These are phyloP conservation scores for Psilocybe tampanensis DNA, from an alignment of 768 basidiomycete genomes.

Conservation along the genomic window DNA sequence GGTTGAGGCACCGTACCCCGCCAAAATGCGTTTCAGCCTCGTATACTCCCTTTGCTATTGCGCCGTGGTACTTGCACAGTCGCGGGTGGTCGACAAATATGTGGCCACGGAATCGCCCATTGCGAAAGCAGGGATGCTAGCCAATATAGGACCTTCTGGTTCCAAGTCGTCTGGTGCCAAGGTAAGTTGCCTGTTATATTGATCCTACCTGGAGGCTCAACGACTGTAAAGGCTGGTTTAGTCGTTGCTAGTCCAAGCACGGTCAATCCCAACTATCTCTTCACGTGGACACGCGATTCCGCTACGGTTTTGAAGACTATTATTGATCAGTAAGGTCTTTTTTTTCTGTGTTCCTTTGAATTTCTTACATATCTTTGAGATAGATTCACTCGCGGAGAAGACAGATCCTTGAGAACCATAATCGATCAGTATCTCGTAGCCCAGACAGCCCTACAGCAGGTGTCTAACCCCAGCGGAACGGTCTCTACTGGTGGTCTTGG, in stretches of 20 bases:
- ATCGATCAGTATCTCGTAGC: conserved; percentile 65
- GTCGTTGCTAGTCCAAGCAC: conserved; percentile 62
- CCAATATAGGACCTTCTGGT: conserved; percentile 69
- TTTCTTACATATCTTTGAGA: no score
- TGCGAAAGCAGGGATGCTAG: conserved; percentile 65
- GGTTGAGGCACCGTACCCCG: background rate
- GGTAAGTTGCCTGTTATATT: conserved; percentile 21
- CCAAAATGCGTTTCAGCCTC: conserved; percentile 32
- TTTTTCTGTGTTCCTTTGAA: no score
- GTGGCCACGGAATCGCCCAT: conserved; percentile 54
- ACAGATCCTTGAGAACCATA: conserved; percentile 45
- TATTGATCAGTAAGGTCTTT: conserved; percentile 47
- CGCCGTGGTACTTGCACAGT: conserved; percentile 26
- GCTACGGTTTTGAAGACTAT: conserved; percentile 69
- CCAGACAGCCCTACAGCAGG: conserved; percentile 61
- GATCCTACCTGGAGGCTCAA: conserved; percentile 1
- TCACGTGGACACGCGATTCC: conserved; percentile 77
- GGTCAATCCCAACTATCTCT: conserved; percentile 62
- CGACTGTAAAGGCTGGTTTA: conserved; percentile 53
- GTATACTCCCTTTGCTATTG: conserved; percentile 29
- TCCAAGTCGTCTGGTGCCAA: conserved; percentile 57
- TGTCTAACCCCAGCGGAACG: conserved; percentile 70
- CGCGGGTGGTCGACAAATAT: conserved; percentile 49
- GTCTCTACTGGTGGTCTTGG: conserved; percentile 70
- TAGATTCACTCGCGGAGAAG: conserved; percentile 53